phyloP scores from a whole-genome alignment of 2,329 filamentous ascomycete genomes.

The Sporothrix globosa region DNA sequence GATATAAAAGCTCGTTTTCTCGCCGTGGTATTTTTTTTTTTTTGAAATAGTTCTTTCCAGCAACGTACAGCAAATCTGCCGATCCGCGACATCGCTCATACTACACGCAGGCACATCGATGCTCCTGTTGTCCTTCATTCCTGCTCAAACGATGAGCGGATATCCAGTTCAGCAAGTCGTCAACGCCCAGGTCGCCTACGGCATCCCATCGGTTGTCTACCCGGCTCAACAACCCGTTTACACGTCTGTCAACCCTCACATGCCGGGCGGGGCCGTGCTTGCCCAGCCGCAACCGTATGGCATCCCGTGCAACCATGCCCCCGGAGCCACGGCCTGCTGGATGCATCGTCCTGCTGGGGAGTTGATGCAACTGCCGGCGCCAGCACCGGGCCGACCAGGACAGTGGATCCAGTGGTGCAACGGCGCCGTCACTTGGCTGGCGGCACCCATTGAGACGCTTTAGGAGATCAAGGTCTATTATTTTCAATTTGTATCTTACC shows the following conservation, averaged over 20 bases:
- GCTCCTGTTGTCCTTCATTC: neutral
- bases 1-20: neutral
- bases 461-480: neutral
- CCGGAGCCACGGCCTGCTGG: slow-evolving; percentile 29
- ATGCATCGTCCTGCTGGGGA: slow-evolving; percentile 31
- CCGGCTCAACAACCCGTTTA: neutral
- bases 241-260: neutral
- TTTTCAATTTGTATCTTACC: neutral
- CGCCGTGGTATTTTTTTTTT: neutral
- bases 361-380: slow-evolving; percentile 25
- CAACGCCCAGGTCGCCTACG: neutral
- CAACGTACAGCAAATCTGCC: neutral
- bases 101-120: neutral
- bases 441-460: neutral
- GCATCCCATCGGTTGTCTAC: neutral
- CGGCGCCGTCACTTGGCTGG: slow-evolving; percentile 26
- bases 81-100: neutral
- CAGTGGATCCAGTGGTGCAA: slow-evolving; percentile 33
- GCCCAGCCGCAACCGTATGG: neutral
- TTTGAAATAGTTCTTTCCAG: neutral
- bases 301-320: neutral
- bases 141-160: neutral
- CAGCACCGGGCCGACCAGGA: slow-evolving; percentile 27
- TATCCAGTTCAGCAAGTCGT: neutral
- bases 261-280: neutral